Evolutionary conservation across 257 asterid species (phyloP), one percentile per base, ranked within the genome.

Genomic region (Solanum virginianum): DNA sequence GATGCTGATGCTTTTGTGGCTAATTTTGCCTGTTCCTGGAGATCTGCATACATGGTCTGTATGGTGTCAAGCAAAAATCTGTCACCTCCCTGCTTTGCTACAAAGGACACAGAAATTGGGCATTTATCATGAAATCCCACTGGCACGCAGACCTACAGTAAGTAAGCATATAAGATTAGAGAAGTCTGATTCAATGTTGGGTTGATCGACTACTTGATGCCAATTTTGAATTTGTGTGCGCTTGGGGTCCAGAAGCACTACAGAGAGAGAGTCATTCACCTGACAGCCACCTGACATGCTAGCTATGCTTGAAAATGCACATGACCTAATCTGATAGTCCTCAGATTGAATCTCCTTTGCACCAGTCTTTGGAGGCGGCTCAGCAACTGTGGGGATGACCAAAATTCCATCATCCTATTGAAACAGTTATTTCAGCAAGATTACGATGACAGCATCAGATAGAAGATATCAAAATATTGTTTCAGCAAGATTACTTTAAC

Each of bases 281-380:
- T 97, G 99, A 86, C 99, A 97, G 86, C 99, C 96, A 87, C 99
- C 99, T 36, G 99, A 94, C 92, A 97, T 88, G 91, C 99, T 97
- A 87, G 96, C 99, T 88, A 97, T 79, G 90, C 99, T 93, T 80
- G 97, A 91, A 59, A 94, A 82, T 43, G 91, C 85, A 72, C 90
- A 90, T 39, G 97, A 86, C 54, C 89, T 92, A 86, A 91, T 88
- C 80, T 88, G 88, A 88, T 89, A 90, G 43, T 97, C 98, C 89
- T 94, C 96, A 3, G 94, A 88, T 60, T 70, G 70, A 24, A 85
- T 84, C 87, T 94, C 98, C 90, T 91, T 95, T 79, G 99, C 91
- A 32, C 98, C 97, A 39, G 91, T 91, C 89, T 97, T 97, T 70
- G 99, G 92, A 85, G 98, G 98, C 88, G 91, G 90, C 87, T 91